Evolutionary conservation across 1,139 yeast species (phyloP).

Genomic region (Nakaseomyces delphensis): DNA sequence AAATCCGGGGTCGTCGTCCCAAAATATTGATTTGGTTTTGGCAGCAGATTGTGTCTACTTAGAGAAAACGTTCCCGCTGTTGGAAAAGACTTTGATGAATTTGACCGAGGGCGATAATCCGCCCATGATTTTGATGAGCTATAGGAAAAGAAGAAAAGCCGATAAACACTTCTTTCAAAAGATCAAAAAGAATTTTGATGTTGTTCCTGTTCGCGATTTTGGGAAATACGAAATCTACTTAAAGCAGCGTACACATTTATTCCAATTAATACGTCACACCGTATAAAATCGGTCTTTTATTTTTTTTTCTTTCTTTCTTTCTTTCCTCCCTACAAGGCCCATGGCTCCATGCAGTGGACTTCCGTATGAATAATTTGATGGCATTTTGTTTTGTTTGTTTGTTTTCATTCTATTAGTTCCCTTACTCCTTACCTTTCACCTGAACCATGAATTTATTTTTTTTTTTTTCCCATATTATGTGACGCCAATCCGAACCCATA

Average conservation of each 20-base stretch:
- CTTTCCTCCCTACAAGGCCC: too few relatives aligned
- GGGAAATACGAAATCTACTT: slow-evolving; percentile 32
- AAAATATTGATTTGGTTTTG: slow-evolving; percentile 37
- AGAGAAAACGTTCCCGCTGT: slow-evolving; percentile 44
- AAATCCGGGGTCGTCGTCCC: background rate
- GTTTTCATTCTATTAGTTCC: too few relatives aligned
- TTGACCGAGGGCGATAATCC: slow-evolving; percentile 32
- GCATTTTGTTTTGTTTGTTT: background rate
- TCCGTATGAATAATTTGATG: background rate
- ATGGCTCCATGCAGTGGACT: too few relatives aligned
- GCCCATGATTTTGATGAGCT: slow-evolving; percentile 41
- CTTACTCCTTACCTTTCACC: too few relatives aligned
- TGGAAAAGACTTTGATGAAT: slow-evolving; percentile 41
- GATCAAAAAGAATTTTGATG: slow-evolving; percentile 34
- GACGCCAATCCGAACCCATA: too few relatives aligned
- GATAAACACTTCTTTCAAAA: slow-evolving; percentile 41
- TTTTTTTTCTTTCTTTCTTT: too few relatives aligned
- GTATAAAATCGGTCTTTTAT: background rate
- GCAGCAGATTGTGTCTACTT: slow-evolving; percentile 54
- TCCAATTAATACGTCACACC: slow-evolving; percentile 31
- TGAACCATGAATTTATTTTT: background rate
- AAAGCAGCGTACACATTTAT: slow-evolving; percentile 37
- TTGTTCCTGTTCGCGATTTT: slow-evolving; percentile 34
- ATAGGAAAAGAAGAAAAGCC: slow-evolving; percentile 46
- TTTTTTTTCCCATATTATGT: too few relatives aligned